Evolutionary conservation across 306 rosid genomes (phyloP).

Genomic region (Trifolium repens): DNA sequence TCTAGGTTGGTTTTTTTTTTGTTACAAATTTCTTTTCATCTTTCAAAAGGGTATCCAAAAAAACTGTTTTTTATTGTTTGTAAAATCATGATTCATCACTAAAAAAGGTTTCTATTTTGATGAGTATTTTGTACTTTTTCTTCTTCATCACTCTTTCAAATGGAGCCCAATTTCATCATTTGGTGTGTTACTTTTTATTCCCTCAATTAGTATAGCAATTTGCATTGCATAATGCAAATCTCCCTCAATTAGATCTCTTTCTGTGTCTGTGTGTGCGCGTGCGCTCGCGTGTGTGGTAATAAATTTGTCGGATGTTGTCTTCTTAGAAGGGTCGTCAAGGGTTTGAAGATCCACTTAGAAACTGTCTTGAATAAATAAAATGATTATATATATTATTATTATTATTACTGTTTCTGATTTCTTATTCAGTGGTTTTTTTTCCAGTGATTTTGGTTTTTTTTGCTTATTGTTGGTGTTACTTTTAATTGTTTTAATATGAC

Average conservation of each 20-base stretch:
- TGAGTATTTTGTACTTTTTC: slow-evolving; percentile 10
- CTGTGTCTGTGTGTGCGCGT: background rate
- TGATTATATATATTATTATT: background rate
- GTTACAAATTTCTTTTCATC: background rate
- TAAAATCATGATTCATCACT: slow-evolving; percentile 8
- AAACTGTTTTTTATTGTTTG: background rate
- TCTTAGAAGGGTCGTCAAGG: slow-evolving; percentile 43
- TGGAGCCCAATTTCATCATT: slow-evolving; percentile 30
- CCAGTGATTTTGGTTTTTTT: slow-evolving; percentile 21
- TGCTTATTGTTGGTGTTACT: slow-evolving; percentile 3
- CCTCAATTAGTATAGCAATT: background rate
- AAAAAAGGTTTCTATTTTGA: slow-evolving; percentile 18
- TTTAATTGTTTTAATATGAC: background rate
- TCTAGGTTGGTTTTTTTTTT: slow-evolving; percentile 39
- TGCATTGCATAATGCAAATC: slow-evolving; percentile 37
- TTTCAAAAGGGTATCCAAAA: background rate
- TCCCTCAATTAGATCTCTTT: slow-evolving; percentile 1
- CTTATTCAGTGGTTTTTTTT: slow-evolving; percentile 22
- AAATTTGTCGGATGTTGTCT: slow-evolving; percentile 42
- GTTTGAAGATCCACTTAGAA: slow-evolving; percentile 42
- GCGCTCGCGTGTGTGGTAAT: background rate
- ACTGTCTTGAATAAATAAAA: background rate
- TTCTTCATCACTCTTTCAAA: slow-evolving; percentile 23
- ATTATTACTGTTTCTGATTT: background rate
- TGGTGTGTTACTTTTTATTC: background rate